A percentile compares a stretch with the other conserved stretches of the same genome.
phyloP scores from a whole-genome alignment of 345 rosid species.

The Isatis tinctoria region DNA sequence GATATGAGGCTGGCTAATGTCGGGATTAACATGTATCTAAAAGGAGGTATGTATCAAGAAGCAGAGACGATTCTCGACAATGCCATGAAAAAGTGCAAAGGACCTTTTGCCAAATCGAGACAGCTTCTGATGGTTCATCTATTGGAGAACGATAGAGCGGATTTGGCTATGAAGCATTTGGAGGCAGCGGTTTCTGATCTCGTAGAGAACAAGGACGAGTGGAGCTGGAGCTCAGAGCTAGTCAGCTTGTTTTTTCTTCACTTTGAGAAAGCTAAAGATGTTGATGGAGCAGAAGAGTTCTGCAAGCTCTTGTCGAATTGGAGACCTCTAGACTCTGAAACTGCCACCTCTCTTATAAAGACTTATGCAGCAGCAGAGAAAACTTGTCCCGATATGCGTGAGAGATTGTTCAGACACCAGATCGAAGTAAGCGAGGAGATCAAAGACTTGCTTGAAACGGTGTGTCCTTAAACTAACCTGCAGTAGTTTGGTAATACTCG shows the following conservation, averaged over 20 bases:
- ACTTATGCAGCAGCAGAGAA: conserved; percentile 59
- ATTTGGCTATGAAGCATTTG: conserved; percentile 46
- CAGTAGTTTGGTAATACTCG: not conserved
- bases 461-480: conserved; percentile 31
- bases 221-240: conserved; percentile 42
- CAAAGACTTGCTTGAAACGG: conserved; percentile 45
- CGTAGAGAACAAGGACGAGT: conserved; percentile 14
- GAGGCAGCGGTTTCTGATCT: conserved; percentile 42
- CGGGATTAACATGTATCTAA: conserved; percentile 47
- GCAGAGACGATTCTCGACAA: conserved; percentile 45
- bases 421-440: conserved; percentile 47
- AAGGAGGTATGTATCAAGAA: conserved; percentile 46
- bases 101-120: conserved; percentile 38
- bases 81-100: conserved; percentile 34
- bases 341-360: conserved; percentile 38
- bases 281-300: conserved; percentile 51
- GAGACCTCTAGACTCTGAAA: conserved; percentile 36
- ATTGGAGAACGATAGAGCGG: conserved; percentile 39
- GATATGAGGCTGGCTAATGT: conserved; percentile 58
- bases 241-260: conserved; percentile 38
- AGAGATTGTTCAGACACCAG: conserved; percentile 43
- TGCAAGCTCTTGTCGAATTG: conserved; percentile 39
- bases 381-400: conserved; percentile 47
- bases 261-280: conserved; percentile 53
- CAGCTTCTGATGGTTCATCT: conserved; percentile 58